Evolutionary conservation across 345 rosid species (phyloP), one percentile per base, ranked within the genome.

Genomic region (Pelargonium nanum): DNA sequence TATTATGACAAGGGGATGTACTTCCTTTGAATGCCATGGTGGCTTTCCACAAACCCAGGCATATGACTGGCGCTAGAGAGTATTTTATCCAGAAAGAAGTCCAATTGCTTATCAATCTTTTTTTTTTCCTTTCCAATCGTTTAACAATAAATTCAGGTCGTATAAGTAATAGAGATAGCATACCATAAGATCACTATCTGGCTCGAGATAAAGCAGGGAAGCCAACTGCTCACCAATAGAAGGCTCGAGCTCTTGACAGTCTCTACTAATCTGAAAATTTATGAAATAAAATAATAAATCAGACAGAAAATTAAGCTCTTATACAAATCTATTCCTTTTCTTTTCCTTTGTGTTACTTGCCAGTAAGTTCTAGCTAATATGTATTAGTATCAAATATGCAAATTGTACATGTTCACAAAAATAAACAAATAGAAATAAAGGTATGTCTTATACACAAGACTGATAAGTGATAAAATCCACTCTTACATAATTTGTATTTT

Each of bases 111-210:
- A 53, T 19, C 56, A 24, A 15, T 10, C 53, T 1, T 4, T 22
- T 48, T 15, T 24, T 23, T 24, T 22, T 16, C n/a, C n/a, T 8
- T 19, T 17, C 28, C 0, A 34, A 45, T 10, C 26, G 19, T 15
- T 40, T 21, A 22, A 60, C 21, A 54, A 24, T 53, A 40, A 21
- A 24, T 8, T 20, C 24, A 17, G 22, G 52, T 71, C 28, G 5
- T 22, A 24, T 23, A 21, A 16, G 22, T 15, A 17, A 19, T 10
- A 59, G 26, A 26, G 65, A 50, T 62, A 65, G 52, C 76, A 73
- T 87, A 93, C 99, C 97, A 93, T 90, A 71, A 93, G 99, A 61
- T 93, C 97, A 69, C 96, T 87, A 69, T 93, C 97, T 24, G 99
- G 99, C 75, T 93, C 99, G 48, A 87, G 79, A 75, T 89, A 87